Base-by-base conservation (phyloP, 495 filamentous ascomycete species). In the Aspergillus bridgeri region DNA sequence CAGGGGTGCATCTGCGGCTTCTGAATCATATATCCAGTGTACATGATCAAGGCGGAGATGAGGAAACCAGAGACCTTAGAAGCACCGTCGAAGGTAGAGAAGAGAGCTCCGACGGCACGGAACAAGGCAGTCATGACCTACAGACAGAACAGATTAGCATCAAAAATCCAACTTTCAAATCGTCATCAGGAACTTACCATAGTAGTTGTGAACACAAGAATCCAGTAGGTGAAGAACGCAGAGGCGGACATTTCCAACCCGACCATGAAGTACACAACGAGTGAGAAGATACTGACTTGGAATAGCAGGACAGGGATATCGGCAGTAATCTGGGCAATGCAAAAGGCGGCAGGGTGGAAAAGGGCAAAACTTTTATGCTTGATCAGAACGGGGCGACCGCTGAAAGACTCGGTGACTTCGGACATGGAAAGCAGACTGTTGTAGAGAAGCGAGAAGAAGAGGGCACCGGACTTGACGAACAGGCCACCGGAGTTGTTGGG, bases 401-500 rank as follows among this genome's bases (percentile, higher is more conserved):
- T 75, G 65, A 91, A 90, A 0, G 88, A 86, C 25, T 86, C 78
- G 21, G 83, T 89, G 3, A 91, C 78, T 63, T 92, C 89, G 1
- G 86, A 79, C 56, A 92, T 77, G 22, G 89, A 84, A 6, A 91
- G 74, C 58, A 92, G 74, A 60, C 83, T 83, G 65, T 90, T 88
- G 73, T 90, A 91, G 21, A 93, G 72, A 8, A 92, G 64, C 38
- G 84, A 81, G 71, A 92, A 89, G 76, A 92, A 92, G n/a, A 83
- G 65, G 15, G 77, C 82, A 59, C 81, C 81, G 7, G 75, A 78
- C 54, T 83, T 82, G 53, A 78, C 63, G 56, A 83, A 84, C 1
- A 82, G 66, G 45, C 81, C 81, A 17, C 60, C 64, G 0, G 74
- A 75, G 47, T 69, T 71, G 43, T 71, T 58, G 0, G 75, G 71